Evolutionary conservation across 2,329 filamentous ascomycete genomes (phyloP).

Genomic region (Fusarium equiseti): DNA sequence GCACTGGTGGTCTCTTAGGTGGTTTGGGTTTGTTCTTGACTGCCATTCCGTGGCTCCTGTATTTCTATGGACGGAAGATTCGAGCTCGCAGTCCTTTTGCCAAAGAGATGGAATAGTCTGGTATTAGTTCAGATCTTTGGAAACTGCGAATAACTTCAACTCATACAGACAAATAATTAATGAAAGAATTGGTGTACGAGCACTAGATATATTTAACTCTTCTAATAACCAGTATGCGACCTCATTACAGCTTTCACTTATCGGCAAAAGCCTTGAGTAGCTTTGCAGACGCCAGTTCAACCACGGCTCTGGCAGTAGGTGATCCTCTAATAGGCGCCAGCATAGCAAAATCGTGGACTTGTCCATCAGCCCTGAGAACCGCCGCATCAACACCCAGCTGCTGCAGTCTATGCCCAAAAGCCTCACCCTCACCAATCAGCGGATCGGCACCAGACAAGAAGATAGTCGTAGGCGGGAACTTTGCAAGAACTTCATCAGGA

Average conservation of each 20-base stretch:
- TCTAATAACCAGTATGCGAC: not conserved
- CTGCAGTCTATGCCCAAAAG: slow-evolving; percentile 22
- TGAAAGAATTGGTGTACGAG: not conserved
- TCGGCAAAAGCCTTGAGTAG: slow-evolving; percentile 1
- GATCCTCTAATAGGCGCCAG: slow-evolving; percentile 10
- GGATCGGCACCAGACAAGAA: slow-evolving; percentile 24
- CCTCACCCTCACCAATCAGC: slow-evolving; percentile 19
- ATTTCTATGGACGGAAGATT: slow-evolving; percentile 73
- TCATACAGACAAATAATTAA: not conserved
- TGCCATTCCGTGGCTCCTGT: slow-evolving; percentile 74
- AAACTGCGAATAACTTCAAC: not conserved
- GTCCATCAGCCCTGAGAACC: slow-evolving; percentile 21
- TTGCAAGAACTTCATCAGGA: slow-evolving; percentile 6
- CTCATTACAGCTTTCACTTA: not conserved
- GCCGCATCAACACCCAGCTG: slow-evolving; percentile 9
- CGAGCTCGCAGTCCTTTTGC: slow-evolving; percentile 73
- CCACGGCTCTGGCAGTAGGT: slow-evolving; percentile 20
- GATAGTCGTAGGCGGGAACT: slow-evolving; percentile 18
- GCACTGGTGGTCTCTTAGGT: slow-evolving; percentile 73
- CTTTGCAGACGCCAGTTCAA: slow-evolving; percentile 22
- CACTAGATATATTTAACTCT: not conserved
- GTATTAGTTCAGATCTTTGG: not conserved
- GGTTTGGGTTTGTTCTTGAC: slow-evolving; percentile 70
- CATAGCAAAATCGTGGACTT: slow-evolving; percentile 29
- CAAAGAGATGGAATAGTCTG: slow-evolving; percentile 9